Percentiles rank a stretch among this genome's conserved stretches.
Conservation (phyloP, 352 stramenopile genomes). For the Pythium periplocum region DNA sequence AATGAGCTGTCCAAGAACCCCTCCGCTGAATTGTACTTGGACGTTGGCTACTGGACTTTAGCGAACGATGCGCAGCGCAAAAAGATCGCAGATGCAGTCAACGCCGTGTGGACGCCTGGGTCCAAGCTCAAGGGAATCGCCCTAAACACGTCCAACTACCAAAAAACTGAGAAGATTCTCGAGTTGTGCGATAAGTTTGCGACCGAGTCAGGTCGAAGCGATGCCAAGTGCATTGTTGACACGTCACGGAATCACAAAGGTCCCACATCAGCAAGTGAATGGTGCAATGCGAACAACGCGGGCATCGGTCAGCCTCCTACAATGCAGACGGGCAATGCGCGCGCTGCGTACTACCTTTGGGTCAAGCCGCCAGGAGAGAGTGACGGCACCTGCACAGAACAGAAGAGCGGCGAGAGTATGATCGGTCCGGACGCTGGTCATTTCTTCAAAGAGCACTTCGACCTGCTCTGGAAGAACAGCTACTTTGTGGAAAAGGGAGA, state of each 20-base stretch:
- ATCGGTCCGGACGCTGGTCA: constrained; percentile 17
- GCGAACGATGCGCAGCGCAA: constrained; percentile 4
- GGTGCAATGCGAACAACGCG: constrained; percentile 27
- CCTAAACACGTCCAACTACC: constrained; percentile 34
- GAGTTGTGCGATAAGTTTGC: constrained; percentile 18
- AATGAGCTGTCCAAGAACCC: constrained; percentile 16
- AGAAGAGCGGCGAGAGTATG: constrained; percentile 15
- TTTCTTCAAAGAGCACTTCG: constrained; percentile 29
- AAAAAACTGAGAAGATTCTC: constrained; percentile 20
- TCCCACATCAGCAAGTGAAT: constrained; percentile 15
- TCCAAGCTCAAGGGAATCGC: constrained; percentile 21
- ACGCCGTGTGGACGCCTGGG: constrained; percentile 11
- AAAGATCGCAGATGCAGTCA: constrained; percentile 5
- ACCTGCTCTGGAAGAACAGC: constrained; percentile 28
- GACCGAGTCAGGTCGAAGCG: background rate
- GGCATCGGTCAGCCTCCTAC: constrained; percentile 27
- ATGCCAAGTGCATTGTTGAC: constrained; percentile 25
- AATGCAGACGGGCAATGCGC: constrained; percentile 10
- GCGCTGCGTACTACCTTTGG: constrained; percentile 28
- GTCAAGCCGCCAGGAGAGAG: constrained; percentile 33
- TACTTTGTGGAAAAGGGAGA: constrained; percentile 13
- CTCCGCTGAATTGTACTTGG: constrained; percentile 24
- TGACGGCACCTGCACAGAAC: constrained; percentile 19
- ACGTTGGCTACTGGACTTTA: constrained; percentile 29
- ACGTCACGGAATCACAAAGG: constrained; percentile 26